Conservation (phyloP, 768 basidiomycete genomes). For the Pholiota microspora region DNA sequence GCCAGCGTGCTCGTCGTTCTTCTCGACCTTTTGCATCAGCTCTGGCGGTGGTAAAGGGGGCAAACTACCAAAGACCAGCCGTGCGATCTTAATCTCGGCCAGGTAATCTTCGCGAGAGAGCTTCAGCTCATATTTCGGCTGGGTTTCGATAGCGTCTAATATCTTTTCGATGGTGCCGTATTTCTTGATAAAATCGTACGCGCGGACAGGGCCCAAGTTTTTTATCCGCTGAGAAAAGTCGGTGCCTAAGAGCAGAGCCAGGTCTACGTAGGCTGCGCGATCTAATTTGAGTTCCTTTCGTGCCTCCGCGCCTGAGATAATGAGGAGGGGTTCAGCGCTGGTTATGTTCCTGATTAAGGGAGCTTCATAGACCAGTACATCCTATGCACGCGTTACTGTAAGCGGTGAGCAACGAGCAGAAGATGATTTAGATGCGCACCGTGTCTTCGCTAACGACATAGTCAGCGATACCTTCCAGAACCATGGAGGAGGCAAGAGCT, state of each 20-base stretch:
- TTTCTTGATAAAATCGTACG: constrained; percentile 71
- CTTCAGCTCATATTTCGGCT: constrained; percentile 51
- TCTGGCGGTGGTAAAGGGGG: constrained; percentile 53
- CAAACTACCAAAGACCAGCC: constrained; percentile 61
- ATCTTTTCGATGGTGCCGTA: constrained; percentile 68
- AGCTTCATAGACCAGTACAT: constrained; percentile 80
- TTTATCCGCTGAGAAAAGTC: constrained; percentile 88
- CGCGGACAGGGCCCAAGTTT: constrained; percentile 75
- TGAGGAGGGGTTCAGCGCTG: constrained; percentile 52
- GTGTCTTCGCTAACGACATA: constrained; percentile 92
- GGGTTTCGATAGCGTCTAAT: constrained; percentile 60
- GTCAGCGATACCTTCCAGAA: constrained; percentile 73
- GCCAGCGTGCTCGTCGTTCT: constrained; percentile 41
- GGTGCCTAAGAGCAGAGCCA: constrained; percentile 84
- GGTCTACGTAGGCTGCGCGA: constrained; percentile 69
- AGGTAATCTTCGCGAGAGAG: constrained; percentile 53
- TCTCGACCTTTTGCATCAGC: constrained; percentile 30
- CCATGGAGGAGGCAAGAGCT: constrained; percentile 78
- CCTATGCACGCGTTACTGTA: constrained; percentile 36
- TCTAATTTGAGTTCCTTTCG: constrained; percentile 57
- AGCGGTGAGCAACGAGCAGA: constrained; percentile 5
- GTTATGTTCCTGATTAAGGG: constrained; percentile 81
- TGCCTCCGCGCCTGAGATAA: constrained; percentile 64
- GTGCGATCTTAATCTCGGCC: constrained; percentile 58
- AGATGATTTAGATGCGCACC: constrained; percentile 34